Evolutionary conservation across 1,139 yeast species (phyloP), one percentile per base, ranked within the genome.

Genomic region (Yamadazyma trypodendri): DNA sequence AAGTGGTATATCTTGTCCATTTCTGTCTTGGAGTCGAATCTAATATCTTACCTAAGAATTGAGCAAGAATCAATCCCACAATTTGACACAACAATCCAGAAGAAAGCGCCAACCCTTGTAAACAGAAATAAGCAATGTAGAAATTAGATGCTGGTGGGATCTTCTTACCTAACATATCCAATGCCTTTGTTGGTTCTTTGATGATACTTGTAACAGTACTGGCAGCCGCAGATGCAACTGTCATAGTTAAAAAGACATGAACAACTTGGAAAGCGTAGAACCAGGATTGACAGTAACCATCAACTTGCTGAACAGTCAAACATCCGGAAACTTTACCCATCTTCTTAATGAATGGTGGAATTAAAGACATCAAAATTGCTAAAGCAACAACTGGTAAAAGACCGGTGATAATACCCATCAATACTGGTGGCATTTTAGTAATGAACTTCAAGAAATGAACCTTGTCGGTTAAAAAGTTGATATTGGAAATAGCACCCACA

Each of bases 401-500:
- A 48, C 95, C 87, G 6, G 96, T 88, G 42, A 92, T 76, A 34
- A 90, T 57, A 68, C 98, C 98, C 63, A 80, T 66, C 38, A 92
- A 63, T 21, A 58, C 63, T 1, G 48, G 28, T 22, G 97, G 97
- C 66, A 88, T 64, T 23, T 81, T 75, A 55, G 81, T 62, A 50
- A 92, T 76, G 60, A 86, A 90, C 21, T 65, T 58, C 51, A 90
- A 74, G 72, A 84, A 89, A 15, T 68, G 85, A 17, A 89, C 71
- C 46, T 77, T 79, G 36, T 77, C 68, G 28, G 83, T 85, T 60
- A 89, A 70, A 51, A 73, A 75, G 46, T 84, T 79, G 51, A 92
- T 76, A 63, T 90, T 90, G 16, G 97, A 89, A 48, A 92, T 77
- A 54, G 83, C 71, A 81, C 97, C 97, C 39, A 92, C 96, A 59